Evolutionary conservation across 441 rosid species (phyloP).

Genomic region (Adansonia madagascariensis): DNA sequence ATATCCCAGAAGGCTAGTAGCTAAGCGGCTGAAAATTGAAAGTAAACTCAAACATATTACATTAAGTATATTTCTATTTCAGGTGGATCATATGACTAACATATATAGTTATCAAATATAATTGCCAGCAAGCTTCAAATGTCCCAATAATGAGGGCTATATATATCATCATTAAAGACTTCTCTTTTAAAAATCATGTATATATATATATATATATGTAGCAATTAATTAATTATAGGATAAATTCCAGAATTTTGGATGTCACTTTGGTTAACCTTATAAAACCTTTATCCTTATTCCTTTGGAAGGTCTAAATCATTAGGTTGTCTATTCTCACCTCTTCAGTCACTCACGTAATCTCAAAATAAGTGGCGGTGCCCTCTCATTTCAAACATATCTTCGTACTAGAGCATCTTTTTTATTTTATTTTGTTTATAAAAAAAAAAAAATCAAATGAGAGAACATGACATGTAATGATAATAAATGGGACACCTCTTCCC

Average conservation of each 20-base stretch:
- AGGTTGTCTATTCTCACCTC: constrained; percentile 30
- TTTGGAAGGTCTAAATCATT: constrained; percentile 52
- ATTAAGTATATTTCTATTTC: too few relatives aligned
- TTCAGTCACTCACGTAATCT: constrained; percentile 17
- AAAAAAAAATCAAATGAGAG: constrained; percentile 33
- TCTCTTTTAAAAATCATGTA: too few relatives aligned
- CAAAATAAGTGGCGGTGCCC: constrained; percentile 30
- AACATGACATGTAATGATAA: constrained; percentile 49
- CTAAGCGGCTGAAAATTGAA: too few relatives aligned
- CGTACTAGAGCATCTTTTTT: too few relatives aligned
- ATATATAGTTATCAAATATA: too few relatives aligned
- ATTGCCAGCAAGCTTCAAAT: too few relatives aligned
- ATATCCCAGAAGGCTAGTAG: too few relatives aligned
- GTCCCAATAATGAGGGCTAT: too few relatives aligned
- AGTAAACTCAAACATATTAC: too few relatives aligned
- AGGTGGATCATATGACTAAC: too few relatives aligned
- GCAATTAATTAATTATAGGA: not conserved
- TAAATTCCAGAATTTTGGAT: not conserved
- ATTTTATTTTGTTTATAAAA: not conserved
- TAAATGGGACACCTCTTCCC: constrained; percentile 35
- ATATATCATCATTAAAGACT: too few relatives aligned
- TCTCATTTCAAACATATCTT: constrained; percentile 23
- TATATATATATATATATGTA: too few relatives aligned
- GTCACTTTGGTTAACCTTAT: not conserved
- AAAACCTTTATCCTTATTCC: constrained; percentile 17